phyloP scores from a whole-genome alignment of 768 basidiomycete genomes.

The Tylopilus cervinicoccineus region DNA sequence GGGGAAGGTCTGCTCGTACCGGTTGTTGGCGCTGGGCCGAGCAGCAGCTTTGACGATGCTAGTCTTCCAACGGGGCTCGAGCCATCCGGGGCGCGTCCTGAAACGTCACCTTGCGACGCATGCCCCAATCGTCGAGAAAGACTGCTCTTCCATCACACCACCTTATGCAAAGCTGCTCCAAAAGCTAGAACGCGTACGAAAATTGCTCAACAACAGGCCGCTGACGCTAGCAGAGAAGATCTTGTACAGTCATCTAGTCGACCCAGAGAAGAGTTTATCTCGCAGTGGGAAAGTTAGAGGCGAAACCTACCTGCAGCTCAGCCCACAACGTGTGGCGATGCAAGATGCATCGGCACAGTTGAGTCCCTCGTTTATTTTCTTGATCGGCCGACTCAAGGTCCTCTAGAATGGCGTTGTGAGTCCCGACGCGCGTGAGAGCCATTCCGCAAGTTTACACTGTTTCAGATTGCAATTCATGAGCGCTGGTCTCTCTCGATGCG shows the following conservation, averaged over 20 bases:
- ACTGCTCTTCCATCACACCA: conserved; percentile 75
- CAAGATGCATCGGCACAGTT: conserved; percentile 91
- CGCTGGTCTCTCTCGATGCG: conserved; percentile 77
- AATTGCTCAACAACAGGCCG: conserved; percentile 66
- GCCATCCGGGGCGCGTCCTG: conserved; percentile 19
- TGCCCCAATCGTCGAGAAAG: conserved; percentile 43
- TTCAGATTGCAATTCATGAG: conserved; percentile 95
- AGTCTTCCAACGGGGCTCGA: conserved; percentile 16
- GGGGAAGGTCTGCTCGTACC: not conserved
- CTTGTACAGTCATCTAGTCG: conserved; percentile 84
- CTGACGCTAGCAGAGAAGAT: conserved; percentile 98
- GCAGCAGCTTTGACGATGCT: conserved; percentile 10
- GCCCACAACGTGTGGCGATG: conserved; percentile 94
- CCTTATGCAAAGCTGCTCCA: conserved; percentile 70
- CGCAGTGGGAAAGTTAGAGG: conserved; percentile 72
- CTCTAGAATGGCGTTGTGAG: conserved; percentile 78
- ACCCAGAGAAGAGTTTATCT: conserved; percentile 69
- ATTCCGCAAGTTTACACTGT: conserved; percentile 4
- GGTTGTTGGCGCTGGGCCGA: not conserved
- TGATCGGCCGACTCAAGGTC: conserved; percentile 10
- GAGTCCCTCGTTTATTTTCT: conserved; percentile 31
- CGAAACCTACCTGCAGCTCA: conserved; percentile 84
- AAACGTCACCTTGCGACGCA: conserved; percentile 37
- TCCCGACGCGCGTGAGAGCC: not conserved
- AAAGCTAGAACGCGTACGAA: conserved; percentile 67